A percentile compares a stretch with the other conserved stretches of the same genome.
phyloP scores from a whole-genome alignment of 257 asterid genomes.

The Penstemon newberryi region DNA sequence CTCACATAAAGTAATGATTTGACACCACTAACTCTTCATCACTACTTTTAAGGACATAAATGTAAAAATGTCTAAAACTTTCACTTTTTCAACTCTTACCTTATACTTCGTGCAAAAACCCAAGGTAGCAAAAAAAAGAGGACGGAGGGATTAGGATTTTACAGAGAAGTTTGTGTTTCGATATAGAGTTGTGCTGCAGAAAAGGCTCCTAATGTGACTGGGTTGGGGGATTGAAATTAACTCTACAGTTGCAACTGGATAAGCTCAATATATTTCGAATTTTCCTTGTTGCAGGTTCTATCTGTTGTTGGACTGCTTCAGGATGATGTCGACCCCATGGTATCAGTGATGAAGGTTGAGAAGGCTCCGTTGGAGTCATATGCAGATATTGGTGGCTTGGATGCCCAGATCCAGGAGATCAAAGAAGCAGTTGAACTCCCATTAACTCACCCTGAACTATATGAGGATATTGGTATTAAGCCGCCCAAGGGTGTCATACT shows the following conservation, averaged over 20 bases:
- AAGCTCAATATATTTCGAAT: too few relatives aligned
- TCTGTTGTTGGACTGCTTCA: conserved; percentile 96
- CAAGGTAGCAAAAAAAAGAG: not conserved
- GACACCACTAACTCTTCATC: too few relatives aligned
- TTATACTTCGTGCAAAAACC: too few relatives aligned
- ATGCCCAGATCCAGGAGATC: conserved; percentile 33
- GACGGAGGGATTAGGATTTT: not conserved
- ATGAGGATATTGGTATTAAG: conserved; percentile 75
- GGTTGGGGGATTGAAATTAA: conserved; percentile 6
- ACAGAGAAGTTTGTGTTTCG: not conserved
- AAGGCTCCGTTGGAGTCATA: conserved; percentile 96
- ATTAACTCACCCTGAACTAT: conserved; percentile 45
- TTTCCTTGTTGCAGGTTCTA: conserved; percentile 59
- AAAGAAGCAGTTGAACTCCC: conserved; percentile 44
- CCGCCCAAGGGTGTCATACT: conserved; percentile 95
- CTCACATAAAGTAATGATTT: too few relatives aligned
- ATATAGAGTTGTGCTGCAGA: not conserved
- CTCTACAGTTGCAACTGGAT: not conserved
- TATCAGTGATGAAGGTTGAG: conserved; percentile 98
- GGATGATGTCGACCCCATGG: conserved; percentile 96
- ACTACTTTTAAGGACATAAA: too few relatives aligned
- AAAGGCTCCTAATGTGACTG: conserved; percentile 9
- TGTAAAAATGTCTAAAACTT: too few relatives aligned
- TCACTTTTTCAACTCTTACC: too few relatives aligned
- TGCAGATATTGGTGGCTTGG: conserved; percentile 41